Evolutionary conservation across 2,329 filamentous ascomycete species (phyloP), one percentile per base, ranked within the genome.

Genomic region (Fusarium sp.): DNA sequence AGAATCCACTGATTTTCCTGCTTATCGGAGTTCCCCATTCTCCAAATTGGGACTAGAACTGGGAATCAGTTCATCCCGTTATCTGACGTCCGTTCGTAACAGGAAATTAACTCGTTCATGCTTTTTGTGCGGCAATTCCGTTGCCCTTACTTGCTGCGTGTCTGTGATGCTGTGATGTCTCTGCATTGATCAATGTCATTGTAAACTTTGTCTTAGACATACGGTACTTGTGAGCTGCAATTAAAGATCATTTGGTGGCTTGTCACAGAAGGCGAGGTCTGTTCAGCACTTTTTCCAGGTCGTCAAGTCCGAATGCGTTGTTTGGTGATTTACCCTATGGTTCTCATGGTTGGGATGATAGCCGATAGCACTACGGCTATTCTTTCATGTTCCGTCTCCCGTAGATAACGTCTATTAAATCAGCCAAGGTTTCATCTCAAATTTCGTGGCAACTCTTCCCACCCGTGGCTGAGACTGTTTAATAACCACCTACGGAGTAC

Each of bases 11-110:
- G 51, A 50, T 24, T 26, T 55, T 28, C 26, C 26, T 28, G 26
- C 26, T 28, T 28, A 28, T 28, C 26, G 26, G 26, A 10, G 10
- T 28, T 28, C 26, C 26, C 26, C 26, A 28, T 28, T 28, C 26
- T 28, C 26, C 26, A 28, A 5, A 28, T 28, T 28, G 26, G 26
- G 26, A 28, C 26, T 28, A 28, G 26, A 28, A 12, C 26, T 28
- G 26, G 12, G 17, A 36, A 60, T 61, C 39, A 60, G 58, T 62
- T 62, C 56, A 62, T 55, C 48, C 48, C 26, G 43, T 15, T 57
- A 47, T 42, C 36, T 21, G 24, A 19, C 28, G 12, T 2, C 23
- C 12, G 47, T 53, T 56, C 36, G 52, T n/a, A 52, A 56, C 11
- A 36, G 46, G 53, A 52, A 56, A 52, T 56, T 52, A 30, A 6